Conservation (phyloP, 179 eudicot species). For the Gypsophila paniculata region DNA sequence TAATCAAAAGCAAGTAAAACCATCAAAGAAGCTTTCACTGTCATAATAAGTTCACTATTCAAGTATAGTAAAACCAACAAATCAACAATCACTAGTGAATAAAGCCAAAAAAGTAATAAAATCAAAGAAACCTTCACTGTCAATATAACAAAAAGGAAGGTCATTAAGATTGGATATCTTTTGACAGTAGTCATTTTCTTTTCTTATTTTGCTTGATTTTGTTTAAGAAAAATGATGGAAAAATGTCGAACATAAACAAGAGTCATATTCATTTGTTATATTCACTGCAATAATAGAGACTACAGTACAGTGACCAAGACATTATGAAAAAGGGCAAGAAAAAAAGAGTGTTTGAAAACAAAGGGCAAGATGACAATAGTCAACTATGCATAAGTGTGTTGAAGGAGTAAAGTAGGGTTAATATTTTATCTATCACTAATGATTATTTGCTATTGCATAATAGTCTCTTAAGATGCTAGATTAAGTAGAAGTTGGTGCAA, state of each 20-base stretch:
- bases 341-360: constrained; percentile 28
- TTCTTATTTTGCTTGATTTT: constrained; percentile 13
- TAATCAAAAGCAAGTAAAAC: background rate
- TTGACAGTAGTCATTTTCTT: constrained; percentile 4
- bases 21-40: background rate
- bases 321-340: constrained; percentile 11
- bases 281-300: constrained; percentile 12
- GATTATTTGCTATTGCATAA: background rate
- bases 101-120: background rate
- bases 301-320: background rate
- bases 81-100: no score
- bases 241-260: constrained; percentile 17
- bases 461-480: constrained; percentile 13
- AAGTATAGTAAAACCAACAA: no score
- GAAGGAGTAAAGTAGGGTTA: background rate
- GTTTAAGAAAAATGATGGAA: constrained; percentile 2
- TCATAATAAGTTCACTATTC: background rate
- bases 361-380: constrained; percentile 26
- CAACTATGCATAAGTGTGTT: constrained; percentile 12
- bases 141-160: background rate
- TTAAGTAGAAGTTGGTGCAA: background rate
- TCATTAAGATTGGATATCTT: background rate
- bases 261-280: constrained; percentile 13
- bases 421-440: background rate
- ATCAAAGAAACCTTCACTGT: background rate